These are phyloP conservation scores for Globisporangium megalacanthum DNA, from an alignment of 352 stramenopile genomes.

Conservation along the genomic window DNA sequence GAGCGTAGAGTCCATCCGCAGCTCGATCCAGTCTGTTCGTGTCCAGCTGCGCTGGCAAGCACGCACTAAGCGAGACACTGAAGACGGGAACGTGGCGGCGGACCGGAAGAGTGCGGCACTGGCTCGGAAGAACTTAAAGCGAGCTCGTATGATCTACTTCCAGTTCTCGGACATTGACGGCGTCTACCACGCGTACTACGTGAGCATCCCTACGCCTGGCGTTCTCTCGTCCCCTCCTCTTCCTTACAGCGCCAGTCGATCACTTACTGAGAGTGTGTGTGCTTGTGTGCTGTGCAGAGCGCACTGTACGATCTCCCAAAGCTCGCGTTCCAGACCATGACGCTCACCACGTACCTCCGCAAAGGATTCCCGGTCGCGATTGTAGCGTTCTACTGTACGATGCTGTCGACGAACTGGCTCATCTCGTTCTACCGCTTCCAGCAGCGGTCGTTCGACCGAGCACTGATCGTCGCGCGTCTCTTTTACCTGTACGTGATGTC, in stretches of 20 bases:
- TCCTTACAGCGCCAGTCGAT: not conserved
- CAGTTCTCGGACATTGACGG: slow-evolving; percentile 17
- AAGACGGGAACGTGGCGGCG: not conserved
- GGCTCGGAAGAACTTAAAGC: slow-evolving; percentile 5
- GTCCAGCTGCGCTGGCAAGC: too few species aligned
- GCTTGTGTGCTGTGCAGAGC: slow-evolving; percentile 15
- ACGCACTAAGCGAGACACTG: not conserved
- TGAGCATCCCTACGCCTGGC: not conserved
- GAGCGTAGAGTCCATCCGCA: slow-evolving; percentile 7
- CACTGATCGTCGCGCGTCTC: slow-evolving; percentile 22
- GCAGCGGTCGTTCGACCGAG: slow-evolving; percentile 24
- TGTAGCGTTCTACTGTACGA: slow-evolving; percentile 28
- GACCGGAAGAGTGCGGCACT: slow-evolving; percentile 2
- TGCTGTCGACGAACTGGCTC: slow-evolving; percentile 40
- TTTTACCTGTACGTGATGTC: slow-evolving; percentile 27
- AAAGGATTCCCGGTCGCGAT: slow-evolving; percentile 36
- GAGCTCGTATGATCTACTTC: slow-evolving; percentile 11
- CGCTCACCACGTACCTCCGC: slow-evolving; percentile 34
- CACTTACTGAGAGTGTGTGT: not conserved
- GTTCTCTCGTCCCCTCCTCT: not conserved
- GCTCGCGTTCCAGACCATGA: slow-evolving; percentile 41
- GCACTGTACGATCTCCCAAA: slow-evolving; percentile 39
- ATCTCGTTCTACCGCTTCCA: slow-evolving; percentile 44
- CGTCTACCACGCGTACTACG: slow-evolving; percentile 19
- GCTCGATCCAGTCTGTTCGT: not conserved